phyloP scores from a whole-genome alignment of 2,329 filamentous ascomycete genomes.

The Fusarium cyanostomum region DNA sequence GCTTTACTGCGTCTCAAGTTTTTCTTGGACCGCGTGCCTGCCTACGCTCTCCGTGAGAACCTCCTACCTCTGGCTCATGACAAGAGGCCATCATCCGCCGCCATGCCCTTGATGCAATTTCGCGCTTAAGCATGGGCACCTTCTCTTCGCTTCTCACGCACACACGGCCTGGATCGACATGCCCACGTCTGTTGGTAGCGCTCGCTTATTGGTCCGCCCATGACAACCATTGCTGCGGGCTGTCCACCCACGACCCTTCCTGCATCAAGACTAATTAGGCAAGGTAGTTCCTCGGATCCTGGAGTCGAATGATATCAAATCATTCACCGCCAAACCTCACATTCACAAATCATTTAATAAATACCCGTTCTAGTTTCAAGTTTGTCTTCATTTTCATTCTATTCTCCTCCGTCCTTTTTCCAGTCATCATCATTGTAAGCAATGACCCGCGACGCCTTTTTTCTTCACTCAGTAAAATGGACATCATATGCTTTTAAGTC shows the following conservation, averaged over 20 bases:
- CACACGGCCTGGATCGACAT: conserved; percentile 25
- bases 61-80: conserved; percentile 14
- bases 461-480: conserved; percentile 54
- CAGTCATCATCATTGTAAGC: conserved; percentile 37
- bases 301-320: conserved; percentile 2
- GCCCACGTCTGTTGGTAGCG: conserved; percentile 28
- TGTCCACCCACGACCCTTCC: conserved; percentile 26
- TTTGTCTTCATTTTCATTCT: conserved; percentile 3
- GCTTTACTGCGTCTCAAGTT: too few species aligned
- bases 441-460: conserved; percentile 39
- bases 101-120: background rate
- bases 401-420: conserved; percentile 26
- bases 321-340: conserved; percentile 8
- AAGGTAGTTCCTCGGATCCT: conserved; percentile 3
- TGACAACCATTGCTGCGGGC: conserved; percentile 7
- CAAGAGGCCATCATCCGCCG: conserved; percentile 1
- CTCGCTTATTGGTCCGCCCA: conserved; percentile 24
- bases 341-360: conserved; percentile 9
- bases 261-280: conserved; percentile 33
- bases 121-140: background rate
- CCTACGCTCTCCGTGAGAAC: too few species aligned
- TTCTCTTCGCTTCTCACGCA: conserved; percentile 5
- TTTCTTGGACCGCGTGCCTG: too few species aligned
- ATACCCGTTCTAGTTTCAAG: conserved; percentile 16
- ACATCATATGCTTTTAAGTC: conserved; percentile 56